Conservation (phyloP, 2,329 filamentous ascomycete genomes). For the Mollisiaceae sp. region DNA sequence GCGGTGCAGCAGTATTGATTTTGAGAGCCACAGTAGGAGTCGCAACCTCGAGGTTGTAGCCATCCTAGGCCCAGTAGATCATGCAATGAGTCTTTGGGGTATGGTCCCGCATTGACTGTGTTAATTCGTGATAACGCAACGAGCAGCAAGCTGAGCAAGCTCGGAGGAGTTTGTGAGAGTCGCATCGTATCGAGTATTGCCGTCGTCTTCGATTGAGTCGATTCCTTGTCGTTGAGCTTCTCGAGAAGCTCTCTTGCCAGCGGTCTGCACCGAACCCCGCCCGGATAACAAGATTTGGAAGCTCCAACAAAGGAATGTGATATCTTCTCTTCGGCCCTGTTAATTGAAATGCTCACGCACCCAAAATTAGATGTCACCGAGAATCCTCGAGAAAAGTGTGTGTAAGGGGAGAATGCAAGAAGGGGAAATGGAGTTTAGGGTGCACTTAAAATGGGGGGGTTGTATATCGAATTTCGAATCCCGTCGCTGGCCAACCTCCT, state of each 20-base stretch:
- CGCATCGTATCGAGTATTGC: conserved; percentile 44
- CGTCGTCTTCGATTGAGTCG: conserved; percentile 19
- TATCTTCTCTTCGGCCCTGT: not conserved
- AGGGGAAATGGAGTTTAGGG: conserved; percentile 4
- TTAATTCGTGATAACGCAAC: conserved; percentile 46
- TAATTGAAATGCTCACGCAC: conserved; percentile 1
- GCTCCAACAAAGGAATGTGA: conserved; percentile 4
- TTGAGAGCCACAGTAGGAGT: conserved; percentile 58
- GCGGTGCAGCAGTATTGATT: conserved; percentile 60
- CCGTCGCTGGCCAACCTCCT: conserved; percentile 3
- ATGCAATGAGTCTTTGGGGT: conserved; percentile 55
- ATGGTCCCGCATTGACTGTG: conserved; percentile 51
- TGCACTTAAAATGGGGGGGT: conserved; percentile 8
- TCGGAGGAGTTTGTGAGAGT: conserved; percentile 38
- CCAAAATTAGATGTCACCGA: conserved; percentile 1
- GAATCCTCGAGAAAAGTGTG: not conserved
- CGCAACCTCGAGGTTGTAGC: conserved; percentile 55
- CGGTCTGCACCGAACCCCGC: conserved; percentile 8
- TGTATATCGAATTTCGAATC: not conserved
- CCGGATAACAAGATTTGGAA: not conserved
- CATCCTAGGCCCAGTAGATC: conserved; percentile 52
- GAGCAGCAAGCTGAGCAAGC: conserved; percentile 45
- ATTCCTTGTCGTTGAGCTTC: conserved; percentile 10
- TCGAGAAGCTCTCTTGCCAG: conserved; percentile 1
- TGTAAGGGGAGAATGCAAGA: not conserved